These are phyloP conservation scores for Talaromyces amestolkiae DNA, from an alignment of 2,329 filamentous ascomycete species.

Conservation along the genomic window DNA sequence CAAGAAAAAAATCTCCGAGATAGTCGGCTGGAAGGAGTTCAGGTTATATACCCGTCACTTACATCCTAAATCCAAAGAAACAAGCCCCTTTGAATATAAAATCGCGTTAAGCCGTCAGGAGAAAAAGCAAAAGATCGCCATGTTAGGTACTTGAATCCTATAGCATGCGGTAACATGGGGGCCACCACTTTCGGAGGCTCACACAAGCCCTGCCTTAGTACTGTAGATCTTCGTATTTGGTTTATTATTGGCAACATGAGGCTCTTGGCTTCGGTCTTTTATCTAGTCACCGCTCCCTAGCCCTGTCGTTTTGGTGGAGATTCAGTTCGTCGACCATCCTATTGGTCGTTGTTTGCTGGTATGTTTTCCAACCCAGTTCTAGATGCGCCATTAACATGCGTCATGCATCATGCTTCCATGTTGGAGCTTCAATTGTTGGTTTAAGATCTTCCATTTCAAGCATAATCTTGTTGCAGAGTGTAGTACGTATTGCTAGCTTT, in stretches of 20 bases:
- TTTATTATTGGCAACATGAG: neutral
- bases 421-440: neutral
- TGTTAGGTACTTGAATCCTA: neutral
- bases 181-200: neutral
- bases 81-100: neutral
- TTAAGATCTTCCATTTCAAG: neutral
- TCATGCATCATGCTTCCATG: neutral
- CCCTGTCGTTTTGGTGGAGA: neutral
- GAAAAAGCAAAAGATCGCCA: neutral
- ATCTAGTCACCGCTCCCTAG: neutral
- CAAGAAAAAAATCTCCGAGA: neutral
- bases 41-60: neutral
- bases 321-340: neutral
- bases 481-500: neutral
- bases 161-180: neutral
- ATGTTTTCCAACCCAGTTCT: neutral
- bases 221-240: neutral
- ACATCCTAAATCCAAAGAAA: neutral
- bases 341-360: neutral
- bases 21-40: neutral
- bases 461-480: neutral
- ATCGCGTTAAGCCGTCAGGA: neutral
- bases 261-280: neutral
- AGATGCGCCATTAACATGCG: too few species aligned
- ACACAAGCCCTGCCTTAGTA: neutral